A percentile compares a stretch with the other conserved stretches of the same genome.
These are phyloP conservation scores for Boeremia exigua DNA, from an alignment of 2,329 filamentous ascomycete genomes.

Conservation along the genomic window DNA sequence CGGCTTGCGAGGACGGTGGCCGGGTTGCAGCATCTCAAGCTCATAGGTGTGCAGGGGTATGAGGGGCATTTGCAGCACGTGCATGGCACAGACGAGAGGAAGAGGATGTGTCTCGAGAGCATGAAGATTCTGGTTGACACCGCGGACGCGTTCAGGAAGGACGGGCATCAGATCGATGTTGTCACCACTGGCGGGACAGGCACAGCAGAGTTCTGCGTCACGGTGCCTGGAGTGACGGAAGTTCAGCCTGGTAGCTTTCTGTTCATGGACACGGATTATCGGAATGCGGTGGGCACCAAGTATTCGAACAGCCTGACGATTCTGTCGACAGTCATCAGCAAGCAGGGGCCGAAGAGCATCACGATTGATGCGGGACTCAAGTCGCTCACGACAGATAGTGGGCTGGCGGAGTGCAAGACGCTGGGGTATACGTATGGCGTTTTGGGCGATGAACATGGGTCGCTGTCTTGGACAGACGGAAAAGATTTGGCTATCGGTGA, in stretches of 20 bases:
- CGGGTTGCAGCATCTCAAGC: conserved; percentile 46
- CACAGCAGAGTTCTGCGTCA: conserved; percentile 61
- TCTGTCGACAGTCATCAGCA: conserved; percentile 57
- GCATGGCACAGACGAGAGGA: conserved; percentile 53
- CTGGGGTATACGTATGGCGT: conserved; percentile 52
- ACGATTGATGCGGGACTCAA: conserved; percentile 61
- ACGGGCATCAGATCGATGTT: conserved; percentile 55
- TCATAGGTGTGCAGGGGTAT: conserved; percentile 61
- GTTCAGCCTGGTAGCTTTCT: conserved; percentile 63
- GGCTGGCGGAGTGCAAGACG: conserved; percentile 56
- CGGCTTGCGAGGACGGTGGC: conserved; percentile 51
- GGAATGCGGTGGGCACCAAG: conserved; percentile 57
- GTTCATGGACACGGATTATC: conserved; percentile 65
- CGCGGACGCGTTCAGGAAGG: conserved; percentile 50
- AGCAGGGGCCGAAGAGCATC: conserved; percentile 52
- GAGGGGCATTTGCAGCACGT: conserved; percentile 62
- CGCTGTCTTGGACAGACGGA: conserved; percentile 55
- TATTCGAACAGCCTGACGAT: conserved; percentile 59
- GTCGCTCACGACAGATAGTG: conserved; percentile 60
- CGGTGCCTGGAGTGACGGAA: conserved; percentile 59
- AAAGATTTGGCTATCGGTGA: conserved; percentile 53
- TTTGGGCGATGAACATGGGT: conserved; percentile 59
- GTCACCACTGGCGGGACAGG: conserved; percentile 62
- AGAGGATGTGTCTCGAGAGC: conserved; percentile 52
- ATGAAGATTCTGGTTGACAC: conserved; percentile 55